phyloP scores from a whole-genome alignment of 1,139 yeast species.

The Kodamaea alishanica region DNA sequence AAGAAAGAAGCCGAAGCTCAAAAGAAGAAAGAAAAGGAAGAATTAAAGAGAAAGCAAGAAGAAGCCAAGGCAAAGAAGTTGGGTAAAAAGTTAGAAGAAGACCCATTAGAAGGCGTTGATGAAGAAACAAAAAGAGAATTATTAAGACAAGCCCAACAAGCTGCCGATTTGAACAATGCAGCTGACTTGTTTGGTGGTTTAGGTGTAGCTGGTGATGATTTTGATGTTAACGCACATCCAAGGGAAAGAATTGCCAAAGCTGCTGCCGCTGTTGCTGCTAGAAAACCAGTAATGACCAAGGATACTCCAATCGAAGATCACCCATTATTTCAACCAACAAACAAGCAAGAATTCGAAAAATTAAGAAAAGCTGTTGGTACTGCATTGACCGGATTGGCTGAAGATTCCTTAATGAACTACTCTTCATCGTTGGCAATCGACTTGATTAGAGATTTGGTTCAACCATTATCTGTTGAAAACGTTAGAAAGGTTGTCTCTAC shows the following conservation, averaged over 20 bases:
- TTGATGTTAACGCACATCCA: constrained; percentile 57
- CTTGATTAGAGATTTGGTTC: constrained; percentile 76
- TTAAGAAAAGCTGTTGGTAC: constrained; percentile 76
- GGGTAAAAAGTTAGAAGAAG: constrained; percentile 46
- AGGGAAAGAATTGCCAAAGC: constrained; percentile 58
- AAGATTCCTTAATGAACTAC: constrained; percentile 64
- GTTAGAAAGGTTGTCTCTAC: constrained; percentile 85
- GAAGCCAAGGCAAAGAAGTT: constrained; percentile 31
- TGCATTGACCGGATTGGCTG: constrained; percentile 60
- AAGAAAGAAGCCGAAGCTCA: constrained; percentile 39
- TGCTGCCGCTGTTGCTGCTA: constrained; percentile 44
- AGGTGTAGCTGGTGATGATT: constrained; percentile 56
- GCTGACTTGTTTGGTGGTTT: constrained; percentile 86
- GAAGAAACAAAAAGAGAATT: constrained; percentile 67
- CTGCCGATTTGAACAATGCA: constrained; percentile 86
- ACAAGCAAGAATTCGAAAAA: constrained; percentile 78
- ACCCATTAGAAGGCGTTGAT: constrained; percentile 50
- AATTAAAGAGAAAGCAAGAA: constrained; percentile 39
- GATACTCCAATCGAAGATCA: constrained; percentile 71
- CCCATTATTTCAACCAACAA: constrained; percentile 76
- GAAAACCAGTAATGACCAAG: constrained; percentile 44
- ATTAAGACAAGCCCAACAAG: constrained; percentile 73
- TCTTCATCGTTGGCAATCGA: constrained; percentile 77
- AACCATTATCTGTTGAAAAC: constrained; percentile 78
- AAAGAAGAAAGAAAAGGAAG: constrained; percentile 40